These are phyloP conservation scores for Blastomyces gilchristii DNA, from an alignment of 2,329 filamentous ascomycete species.

Conservation along the genomic window DNA sequence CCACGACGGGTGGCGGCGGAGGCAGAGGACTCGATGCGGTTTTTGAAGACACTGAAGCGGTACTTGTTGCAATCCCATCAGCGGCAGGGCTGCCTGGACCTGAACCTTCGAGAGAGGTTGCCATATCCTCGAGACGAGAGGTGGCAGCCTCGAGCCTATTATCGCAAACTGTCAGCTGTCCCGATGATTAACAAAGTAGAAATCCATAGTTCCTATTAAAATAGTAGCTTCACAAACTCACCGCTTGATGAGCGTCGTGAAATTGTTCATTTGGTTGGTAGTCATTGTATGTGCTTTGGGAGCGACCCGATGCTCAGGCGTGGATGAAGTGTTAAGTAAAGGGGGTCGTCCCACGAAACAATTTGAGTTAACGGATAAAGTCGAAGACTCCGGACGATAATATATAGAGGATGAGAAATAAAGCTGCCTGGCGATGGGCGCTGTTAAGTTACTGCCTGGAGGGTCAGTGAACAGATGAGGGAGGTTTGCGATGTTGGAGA, in stretches of 20 bases:
- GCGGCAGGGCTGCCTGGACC: slow-evolving; percentile 28
- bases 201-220: neutral
- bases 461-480: neutral
- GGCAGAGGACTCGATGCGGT: slow-evolving; percentile 22
- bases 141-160: slow-evolving; percentile 93
- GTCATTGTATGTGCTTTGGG: slow-evolving; percentile 46
- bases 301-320: neutral
- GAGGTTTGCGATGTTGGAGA: slow-evolving; percentile 1
- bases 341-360: neutral
- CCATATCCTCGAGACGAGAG: slow-evolving; percentile 91
- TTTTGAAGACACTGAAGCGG: slow-evolving; percentile 20
- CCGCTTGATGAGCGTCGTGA: slow-evolving; percentile 97
- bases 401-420: neutral
- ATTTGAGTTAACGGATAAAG: neutral
- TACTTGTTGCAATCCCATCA: slow-evolving; percentile 25
- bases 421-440: neutral
- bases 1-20: slow-evolving; percentile 39
- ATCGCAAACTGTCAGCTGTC: slow-evolving; percentile 27
- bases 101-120: slow-evolving; percentile 54
- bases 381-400: neutral
- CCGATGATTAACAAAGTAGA: slow-evolving; percentile 34
- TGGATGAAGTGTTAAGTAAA: neutral
- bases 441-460: neutral
- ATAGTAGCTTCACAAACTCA: slow-evolving; percentile 39
- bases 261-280: slow-evolving; percentile 75